Conservation (phyloP, 2,329 filamentous ascomycete genomes). For the Gaeumannomyces tritici region DNA sequence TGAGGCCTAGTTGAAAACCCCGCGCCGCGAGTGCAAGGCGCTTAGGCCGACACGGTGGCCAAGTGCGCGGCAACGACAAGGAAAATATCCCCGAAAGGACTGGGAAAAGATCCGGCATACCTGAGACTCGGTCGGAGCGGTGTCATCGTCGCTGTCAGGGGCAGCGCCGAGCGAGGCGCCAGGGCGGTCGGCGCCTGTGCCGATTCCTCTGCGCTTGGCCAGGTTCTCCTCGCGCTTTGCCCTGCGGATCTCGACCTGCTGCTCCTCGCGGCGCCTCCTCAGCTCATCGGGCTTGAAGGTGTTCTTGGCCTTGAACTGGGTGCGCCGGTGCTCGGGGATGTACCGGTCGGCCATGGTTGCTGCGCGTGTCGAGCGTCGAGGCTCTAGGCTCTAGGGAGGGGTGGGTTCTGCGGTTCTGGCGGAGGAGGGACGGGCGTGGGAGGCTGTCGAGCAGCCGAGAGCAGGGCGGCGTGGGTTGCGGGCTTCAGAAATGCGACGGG, state of each 20-base stretch:
- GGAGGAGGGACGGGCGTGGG: background rate
- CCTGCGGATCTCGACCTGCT: constrained; percentile 98
- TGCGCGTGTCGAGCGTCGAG: constrained; percentile 19
- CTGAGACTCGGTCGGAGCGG: constrained; percentile 89
- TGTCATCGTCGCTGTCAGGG: constrained; percentile 96
- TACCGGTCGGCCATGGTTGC: constrained; percentile 93
- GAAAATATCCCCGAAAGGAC: constrained; percentile 8
- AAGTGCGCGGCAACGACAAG: background rate
- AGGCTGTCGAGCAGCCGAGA: background rate
- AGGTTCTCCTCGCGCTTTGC: constrained; percentile 98
- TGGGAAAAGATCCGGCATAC: constrained; percentile 39
- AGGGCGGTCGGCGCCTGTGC: constrained; percentile 67
- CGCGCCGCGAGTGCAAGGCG: background rate
- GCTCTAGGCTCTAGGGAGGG: background rate
- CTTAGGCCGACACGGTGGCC: background rate
- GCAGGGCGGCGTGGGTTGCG: background rate
- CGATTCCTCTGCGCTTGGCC: constrained; percentile 93
- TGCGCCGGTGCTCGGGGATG: constrained; percentile 98
- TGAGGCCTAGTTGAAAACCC: background rate
- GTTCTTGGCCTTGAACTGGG: constrained; percentile 99
- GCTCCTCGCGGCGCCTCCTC: constrained; percentile 93
- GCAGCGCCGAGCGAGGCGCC: constrained; percentile 79
- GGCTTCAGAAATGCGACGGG: background rate
- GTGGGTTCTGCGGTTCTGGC: constrained; percentile 1
- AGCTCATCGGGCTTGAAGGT: constrained; percentile 99